Percentiles rank a stretch among this genome's conserved stretches.
Evolutionary conservation across 805 yeast genomes (phyloP).

Genomic region (Saccharomycopsis oosterbeekiorum): DNA sequence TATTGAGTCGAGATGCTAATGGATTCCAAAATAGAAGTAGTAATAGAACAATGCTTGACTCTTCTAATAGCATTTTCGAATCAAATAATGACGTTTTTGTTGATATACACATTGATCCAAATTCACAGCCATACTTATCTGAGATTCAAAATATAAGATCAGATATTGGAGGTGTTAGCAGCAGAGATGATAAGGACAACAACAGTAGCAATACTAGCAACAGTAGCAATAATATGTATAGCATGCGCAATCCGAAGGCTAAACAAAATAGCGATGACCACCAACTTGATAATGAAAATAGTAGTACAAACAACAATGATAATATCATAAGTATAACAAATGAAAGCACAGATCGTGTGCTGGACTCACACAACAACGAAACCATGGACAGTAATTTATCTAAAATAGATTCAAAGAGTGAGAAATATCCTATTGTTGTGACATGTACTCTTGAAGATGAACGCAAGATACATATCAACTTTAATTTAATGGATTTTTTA

Average conservation of each 20-base stretch:
- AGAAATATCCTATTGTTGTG: neutral
- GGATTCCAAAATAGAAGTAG: neutral
- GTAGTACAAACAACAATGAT: neutral
- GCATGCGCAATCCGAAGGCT: neutral
- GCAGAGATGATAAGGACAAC: neutral
- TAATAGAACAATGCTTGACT: neutral
- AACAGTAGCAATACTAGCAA: neutral
- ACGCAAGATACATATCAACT: neutral
- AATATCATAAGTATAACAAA: neutral
- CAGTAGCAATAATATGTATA: neutral
- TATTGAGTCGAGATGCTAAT: neutral
- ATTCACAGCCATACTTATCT: neutral
- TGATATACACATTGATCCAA: slow-evolving; percentile 1
- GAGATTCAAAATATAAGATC: neutral
- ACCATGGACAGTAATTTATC: neutral
- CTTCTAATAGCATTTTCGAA: neutral
- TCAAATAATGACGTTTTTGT: neutral
- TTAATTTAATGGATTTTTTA: slow-evolving; percentile 1
- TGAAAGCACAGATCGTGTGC: neutral
- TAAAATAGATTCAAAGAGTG: neutral
- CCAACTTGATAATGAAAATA: neutral
- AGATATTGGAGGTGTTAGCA: neutral
- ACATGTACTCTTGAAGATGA: slow-evolving; percentile 6
- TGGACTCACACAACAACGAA: neutral
- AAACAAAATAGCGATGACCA: too few relatives aligned